A percentile compares a stretch with the other conserved stretches of the same genome.
phyloP scores from a whole-genome alignment of 345 rosid genomes.

The Citropsis articulata region DNA sequence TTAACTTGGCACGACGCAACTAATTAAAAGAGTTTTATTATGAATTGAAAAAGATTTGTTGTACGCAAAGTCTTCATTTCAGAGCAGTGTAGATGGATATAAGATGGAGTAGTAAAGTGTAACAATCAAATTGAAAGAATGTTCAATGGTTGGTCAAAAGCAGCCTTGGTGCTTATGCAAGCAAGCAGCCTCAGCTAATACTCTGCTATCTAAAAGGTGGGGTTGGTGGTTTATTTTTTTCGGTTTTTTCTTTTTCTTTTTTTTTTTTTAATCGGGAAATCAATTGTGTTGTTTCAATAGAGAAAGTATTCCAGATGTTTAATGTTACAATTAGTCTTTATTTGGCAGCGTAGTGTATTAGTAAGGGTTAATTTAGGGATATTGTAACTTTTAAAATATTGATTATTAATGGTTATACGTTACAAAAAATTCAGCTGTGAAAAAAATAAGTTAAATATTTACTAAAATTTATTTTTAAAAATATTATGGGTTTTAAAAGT shows the following conservation, averaged over 20 bases:
- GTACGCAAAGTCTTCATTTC: neutral
- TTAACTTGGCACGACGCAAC: neutral
- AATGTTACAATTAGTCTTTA: too few relatives aligned
- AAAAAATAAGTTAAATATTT: too few relatives aligned
- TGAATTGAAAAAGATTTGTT: neutral
- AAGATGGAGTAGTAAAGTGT: constrained; percentile 21
- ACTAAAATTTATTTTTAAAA: too few relatives aligned
- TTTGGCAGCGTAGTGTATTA: too few relatives aligned
- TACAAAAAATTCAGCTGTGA: rapidly evolving
- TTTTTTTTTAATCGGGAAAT: too few relatives aligned
- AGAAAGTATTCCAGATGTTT: too few relatives aligned
- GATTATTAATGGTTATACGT: too few relatives aligned
- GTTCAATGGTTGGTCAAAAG: constrained; percentile 25
- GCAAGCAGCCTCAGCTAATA: neutral
- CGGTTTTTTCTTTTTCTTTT: too few relatives aligned
- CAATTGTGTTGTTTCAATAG: too few relatives aligned
- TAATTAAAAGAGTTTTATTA: neutral
- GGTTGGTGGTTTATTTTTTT: constrained; percentile 19
- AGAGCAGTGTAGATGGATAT: neutral
- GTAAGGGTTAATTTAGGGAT: rapidly evolving
- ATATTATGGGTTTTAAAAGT: too few relatives aligned
- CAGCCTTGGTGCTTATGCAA: neutral
- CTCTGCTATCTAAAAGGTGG: neutral
- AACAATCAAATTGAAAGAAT: constrained; percentile 1
- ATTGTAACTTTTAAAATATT: too few relatives aligned